Base-by-base conservation (phyloP, 2,329 filamentous ascomycete species). In the Tolypocladium ophioglossoides region DNA sequence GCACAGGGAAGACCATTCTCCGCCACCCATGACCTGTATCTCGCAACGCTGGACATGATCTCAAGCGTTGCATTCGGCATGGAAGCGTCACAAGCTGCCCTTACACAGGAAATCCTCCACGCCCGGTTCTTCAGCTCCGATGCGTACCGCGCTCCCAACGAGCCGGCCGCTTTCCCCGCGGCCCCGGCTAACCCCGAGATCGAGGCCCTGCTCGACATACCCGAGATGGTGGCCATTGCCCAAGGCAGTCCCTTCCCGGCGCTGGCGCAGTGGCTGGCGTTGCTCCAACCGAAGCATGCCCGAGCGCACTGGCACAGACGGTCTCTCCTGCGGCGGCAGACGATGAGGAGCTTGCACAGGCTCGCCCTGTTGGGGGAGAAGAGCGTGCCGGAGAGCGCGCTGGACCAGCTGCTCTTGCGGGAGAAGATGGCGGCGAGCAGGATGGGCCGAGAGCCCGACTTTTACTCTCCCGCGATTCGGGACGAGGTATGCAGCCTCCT, bases 1-100 rank as follows among this genome's bases (percentile, higher is more conserved):
- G 65, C 66, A 1, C 52, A 58, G 12, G 63, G 62, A 1, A 54
- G 61, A 7, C 66, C 70, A 2, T 73, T 73, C 44, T 53, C 61
- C 5, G 70, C 64, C 1, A 52, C 56, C 7, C 54, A 56, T 10
- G 70, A 73, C 54, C 56, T 73, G 10, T 62, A 64, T 47, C 59
- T 68, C 32, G 60, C 62, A 0, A 61, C 67, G 1, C 61, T 71
- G 2, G 70, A 72, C 52, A 66, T 68, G 49, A 69, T 73, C 35
- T 64, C 64, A n/a, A 64, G 64, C 18, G 65, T 62, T 6, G 63
- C 70, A 0, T 70, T 72, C 54, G 67, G 65, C 16, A 53, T 64
- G 40, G 63, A 63, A 4, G 56, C 59, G 22, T 54, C 56, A n/a
- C 52, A 59, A 40, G 56, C 58, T 10, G 54, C 61, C 0, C 50